These are phyloP conservation scores for Morella rubra DNA, from an alignment of 306 rosid species.

Conservation along the genomic window DNA sequence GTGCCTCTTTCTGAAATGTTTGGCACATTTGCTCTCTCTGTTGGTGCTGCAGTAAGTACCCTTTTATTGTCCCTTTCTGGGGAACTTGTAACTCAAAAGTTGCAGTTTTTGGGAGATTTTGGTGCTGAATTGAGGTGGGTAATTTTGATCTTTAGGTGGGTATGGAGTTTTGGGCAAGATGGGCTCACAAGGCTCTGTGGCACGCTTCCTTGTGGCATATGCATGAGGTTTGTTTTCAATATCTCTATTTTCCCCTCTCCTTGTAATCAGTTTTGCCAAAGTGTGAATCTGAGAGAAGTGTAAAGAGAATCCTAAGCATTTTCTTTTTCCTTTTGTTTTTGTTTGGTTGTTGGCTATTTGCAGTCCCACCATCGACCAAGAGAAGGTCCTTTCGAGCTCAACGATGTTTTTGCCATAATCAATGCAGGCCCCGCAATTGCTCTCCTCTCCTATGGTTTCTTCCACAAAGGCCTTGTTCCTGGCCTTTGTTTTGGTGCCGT, in stretches of 20 bases:
- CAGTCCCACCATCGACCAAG: slow-evolving; percentile 97
- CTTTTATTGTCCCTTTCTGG: background rate
- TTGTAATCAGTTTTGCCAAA: background rate
- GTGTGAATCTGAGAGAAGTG: background rate
- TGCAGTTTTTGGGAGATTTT: background rate
- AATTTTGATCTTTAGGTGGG: slow-evolving; percentile 40
- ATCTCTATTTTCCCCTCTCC: background rate
- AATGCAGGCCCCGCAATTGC: slow-evolving; percentile 94
- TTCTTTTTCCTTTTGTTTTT: background rate
- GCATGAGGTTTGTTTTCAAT: slow-evolving; percentile 54
- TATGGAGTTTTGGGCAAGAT: slow-evolving; percentile 74
- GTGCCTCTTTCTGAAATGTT: slow-evolving; percentile 84
- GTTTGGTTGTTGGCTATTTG: background rate
- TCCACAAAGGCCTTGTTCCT: slow-evolving; percentile 83
- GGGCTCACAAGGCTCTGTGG: slow-evolving; percentile 71
- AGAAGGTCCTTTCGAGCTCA: slow-evolving; percentile 94
- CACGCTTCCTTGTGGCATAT: slow-evolving; percentile 65
- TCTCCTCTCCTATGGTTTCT: slow-evolving; percentile 86
- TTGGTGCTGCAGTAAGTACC: slow-evolving; percentile 81
- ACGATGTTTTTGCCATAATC: slow-evolving; percentile 88
- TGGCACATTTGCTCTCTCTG: slow-evolving; percentile 90
- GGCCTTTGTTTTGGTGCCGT: slow-evolving; percentile 99
- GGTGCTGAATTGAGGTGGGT: background rate
- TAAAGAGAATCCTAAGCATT: background rate
- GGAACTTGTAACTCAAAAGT: too few relatives aligned